phyloP scores from a whole-genome alignment of 345 rosid species.

The Pugionium dolabratum region DNA sequence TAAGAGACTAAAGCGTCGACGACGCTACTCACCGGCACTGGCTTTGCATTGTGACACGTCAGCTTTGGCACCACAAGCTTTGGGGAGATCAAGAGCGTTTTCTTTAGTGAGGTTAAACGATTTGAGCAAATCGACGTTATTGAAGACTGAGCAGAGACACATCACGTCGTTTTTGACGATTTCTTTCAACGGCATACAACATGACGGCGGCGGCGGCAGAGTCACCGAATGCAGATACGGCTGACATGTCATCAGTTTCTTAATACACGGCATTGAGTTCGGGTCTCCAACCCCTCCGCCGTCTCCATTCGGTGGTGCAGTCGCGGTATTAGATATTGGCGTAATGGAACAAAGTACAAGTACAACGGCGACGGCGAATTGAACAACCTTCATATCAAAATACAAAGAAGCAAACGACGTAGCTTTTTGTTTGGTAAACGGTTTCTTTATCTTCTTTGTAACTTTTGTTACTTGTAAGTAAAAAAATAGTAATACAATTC shows the following conservation, averaged over 20 bases:
- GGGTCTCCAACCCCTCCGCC: conserved; percentile 31
- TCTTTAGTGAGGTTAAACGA: conserved; percentile 47
- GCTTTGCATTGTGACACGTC: conserved; percentile 51
- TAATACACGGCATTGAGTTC: conserved; percentile 44
- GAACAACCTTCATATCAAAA: background rate
- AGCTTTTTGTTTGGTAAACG: background rate
- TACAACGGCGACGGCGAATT: conserved; percentile 23
- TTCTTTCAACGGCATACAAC: conserved; percentile 55
- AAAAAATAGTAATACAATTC: too few species aligned
- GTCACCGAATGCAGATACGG: conserved; percentile 38
- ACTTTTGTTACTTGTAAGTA: background rate
- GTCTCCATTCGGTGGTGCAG: conserved; percentile 16
- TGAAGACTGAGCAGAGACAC: conserved; percentile 57
- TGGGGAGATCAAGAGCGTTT: conserved; percentile 52
- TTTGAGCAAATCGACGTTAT: conserved; percentile 42
- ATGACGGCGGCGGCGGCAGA: conserved; percentile 44
- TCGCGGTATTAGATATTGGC: background rate
- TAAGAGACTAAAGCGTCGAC: background rate
- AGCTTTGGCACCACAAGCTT: conserved; percentile 50
- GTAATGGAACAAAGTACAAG: conserved; percentile 7
- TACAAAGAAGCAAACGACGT: background rate
- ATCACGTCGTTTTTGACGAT: conserved; percentile 30
- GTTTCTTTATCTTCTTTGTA: conserved; percentile 2
- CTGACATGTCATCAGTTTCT: conserved; percentile 61
- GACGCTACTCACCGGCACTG: conserved; percentile 29